Conservation (phyloP, 2,329 filamentous ascomycete genomes). For the Aspergillus amoenus region DNA sequence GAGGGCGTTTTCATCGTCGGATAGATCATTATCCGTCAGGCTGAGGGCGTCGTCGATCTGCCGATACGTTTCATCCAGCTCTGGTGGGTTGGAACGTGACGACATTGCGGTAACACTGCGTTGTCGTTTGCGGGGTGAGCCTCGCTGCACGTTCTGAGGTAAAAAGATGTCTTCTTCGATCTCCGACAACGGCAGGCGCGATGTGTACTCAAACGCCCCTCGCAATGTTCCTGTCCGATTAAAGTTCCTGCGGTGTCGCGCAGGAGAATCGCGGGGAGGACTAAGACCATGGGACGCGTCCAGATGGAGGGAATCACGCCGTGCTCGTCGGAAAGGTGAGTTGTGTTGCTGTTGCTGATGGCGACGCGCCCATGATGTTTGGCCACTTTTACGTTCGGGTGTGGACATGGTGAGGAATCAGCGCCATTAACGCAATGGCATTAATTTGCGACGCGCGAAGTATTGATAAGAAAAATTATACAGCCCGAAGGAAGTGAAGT, state of each 20-base stretch:
- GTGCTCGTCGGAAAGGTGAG: slow-evolving; percentile 34
- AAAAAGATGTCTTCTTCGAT: slow-evolving; percentile 19
- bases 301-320: slow-evolving; percentile 26
- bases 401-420: slow-evolving; percentile 32
- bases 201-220: slow-evolving; percentile 40
- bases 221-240: slow-evolving; percentile 39
- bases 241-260: slow-evolving; percentile 33
- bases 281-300: slow-evolving; percentile 30
- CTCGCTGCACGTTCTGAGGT: slow-evolving; percentile 15
- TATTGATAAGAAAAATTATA: not conserved
- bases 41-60: slow-evolving; percentile 40
- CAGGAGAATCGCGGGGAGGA: slow-evolving; percentile 28
- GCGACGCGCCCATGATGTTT: slow-evolving; percentile 31
- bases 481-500: not conserved
- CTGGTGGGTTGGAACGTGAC: slow-evolving; percentile 40
- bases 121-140: slow-evolving; percentile 31
- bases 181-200: slow-evolving; percentile 26
- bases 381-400: slow-evolving; percentile 29
- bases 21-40: slow-evolving; percentile 33
- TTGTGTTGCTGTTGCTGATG: slow-evolving; percentile 23
- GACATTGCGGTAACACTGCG: slow-evolving; percentile 27
- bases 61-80: slow-evolving; percentile 39
- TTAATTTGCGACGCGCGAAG: slow-evolving; percentile 1
- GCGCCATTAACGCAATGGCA: slow-evolving; percentile 11
- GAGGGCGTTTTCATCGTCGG: slow-evolving; percentile 29